Conservation (phyloP, 2,329 filamentous ascomycete genomes). For the Onygenales sp. region DNA sequence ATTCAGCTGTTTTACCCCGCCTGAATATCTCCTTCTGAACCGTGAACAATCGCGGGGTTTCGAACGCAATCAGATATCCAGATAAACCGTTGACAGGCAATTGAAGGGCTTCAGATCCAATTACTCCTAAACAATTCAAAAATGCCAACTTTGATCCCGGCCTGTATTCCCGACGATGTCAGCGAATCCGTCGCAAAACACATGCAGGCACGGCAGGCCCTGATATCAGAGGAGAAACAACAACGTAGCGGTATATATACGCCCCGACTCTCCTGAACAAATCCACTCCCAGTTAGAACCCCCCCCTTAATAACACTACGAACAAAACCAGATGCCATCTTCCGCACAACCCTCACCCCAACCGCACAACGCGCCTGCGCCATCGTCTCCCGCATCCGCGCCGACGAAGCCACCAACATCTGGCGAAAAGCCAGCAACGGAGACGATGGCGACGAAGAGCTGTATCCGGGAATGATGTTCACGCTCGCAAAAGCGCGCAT, state of each 20-base stretch:
- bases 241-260: conserved; percentile 8
- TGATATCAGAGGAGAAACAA: conserved; percentile 9
- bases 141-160: background rate
- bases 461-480: conserved; percentile 93
- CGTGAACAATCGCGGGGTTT: too few relatives aligned
- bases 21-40: too few relatives aligned
- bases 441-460: conserved; percentile 48
- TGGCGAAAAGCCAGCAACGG: conserved; percentile 71
- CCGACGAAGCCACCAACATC: conserved; percentile 62
- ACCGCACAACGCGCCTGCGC: conserved; percentile 66
- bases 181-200: conserved; percentile 2
- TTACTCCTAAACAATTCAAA: background rate
- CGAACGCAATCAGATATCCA: too few relatives aligned
- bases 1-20: too few relatives aligned
- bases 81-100: too few relatives aligned
- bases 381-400: conserved; percentile 71
- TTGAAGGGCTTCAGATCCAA: background rate
- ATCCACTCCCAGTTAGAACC: background rate
- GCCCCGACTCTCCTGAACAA: background rate
- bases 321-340: conserved; percentile 17
- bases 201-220: conserved; percentile 1
- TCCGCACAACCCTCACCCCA: conserved; percentile 54
- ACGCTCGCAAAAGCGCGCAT: conserved; percentile 74
- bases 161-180: background rate
- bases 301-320: background rate